phyloP scores from a whole-genome alignment of 441 rosid species.

The Sinapis alba region DNA sequence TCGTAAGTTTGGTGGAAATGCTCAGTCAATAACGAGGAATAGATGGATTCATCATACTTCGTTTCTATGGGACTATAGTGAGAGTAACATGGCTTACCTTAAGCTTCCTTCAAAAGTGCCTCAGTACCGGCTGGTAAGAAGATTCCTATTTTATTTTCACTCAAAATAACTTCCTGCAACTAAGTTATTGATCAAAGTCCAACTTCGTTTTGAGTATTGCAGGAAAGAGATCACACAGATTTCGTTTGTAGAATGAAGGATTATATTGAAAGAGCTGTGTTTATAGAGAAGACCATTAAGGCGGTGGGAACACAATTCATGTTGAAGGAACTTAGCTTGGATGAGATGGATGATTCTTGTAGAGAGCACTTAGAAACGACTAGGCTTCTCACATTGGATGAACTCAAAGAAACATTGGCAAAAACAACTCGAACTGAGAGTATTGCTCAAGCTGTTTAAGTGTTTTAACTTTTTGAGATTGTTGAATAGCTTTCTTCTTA shows the following conservation, averaged over 20 bases:
- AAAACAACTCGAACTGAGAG: neutral
- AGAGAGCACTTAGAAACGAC: conserved; percentile 45
- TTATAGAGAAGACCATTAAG: conserved; percentile 56
- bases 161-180: neutral
- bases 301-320: conserved; percentile 55
- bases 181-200: neutral
- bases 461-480: neutral
- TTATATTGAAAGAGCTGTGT: conserved; percentile 56
- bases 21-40: conserved; percentile 75
- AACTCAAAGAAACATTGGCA: conserved; percentile 47
- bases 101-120: conserved; percentile 69
- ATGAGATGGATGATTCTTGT: conserved; percentile 29
- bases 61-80: conserved; percentile 71
- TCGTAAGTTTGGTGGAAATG: conserved; percentile 83
- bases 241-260: conserved; percentile 70
- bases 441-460: conserved; percentile 20
- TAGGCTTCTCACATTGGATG: conserved; percentile 52
- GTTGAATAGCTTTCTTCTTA: neutral
- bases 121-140: conserved; percentile 57
- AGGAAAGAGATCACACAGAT: conserved; percentile 71
- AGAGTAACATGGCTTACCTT: conserved; percentile 71
- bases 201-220: neutral
- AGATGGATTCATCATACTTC: conserved; percentile 92
- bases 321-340: conserved; percentile 42
- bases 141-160: neutral